Evolutionary conservation across 768 basidiomycete species (phyloP).

Genomic region (Xanthoconium purpureum): DNA sequence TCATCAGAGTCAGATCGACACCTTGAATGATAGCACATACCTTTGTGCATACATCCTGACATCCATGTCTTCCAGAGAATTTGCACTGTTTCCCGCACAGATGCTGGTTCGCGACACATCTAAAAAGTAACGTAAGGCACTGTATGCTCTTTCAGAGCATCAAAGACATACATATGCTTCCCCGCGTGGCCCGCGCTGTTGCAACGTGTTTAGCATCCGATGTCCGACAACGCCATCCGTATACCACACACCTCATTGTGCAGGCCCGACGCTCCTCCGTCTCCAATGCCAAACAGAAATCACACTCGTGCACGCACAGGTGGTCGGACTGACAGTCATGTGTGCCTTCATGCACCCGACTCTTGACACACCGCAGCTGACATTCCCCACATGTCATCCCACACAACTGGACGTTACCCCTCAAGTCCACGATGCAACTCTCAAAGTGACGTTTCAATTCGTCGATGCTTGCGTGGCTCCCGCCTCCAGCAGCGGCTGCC

Average conservation of each 20-base stretch:
- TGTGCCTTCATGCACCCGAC: conserved; percentile 40
- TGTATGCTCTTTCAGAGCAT: accelerated
- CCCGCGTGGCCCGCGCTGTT: conserved; percentile 57
- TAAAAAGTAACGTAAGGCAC: conserved; percentile 19
- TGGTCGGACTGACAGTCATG: conserved; percentile 56
- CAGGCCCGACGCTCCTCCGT: conserved; percentile 36
- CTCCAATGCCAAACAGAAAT: conserved; percentile 34
- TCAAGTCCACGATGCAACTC: conserved; percentile 43
- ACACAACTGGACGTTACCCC: conserved; percentile 47
- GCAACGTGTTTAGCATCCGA: not conserved
- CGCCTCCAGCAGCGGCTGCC: not conserved
- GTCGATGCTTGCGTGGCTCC: conserved; percentile 41
- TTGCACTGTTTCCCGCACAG: conserved; percentile 53
- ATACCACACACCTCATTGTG: conserved; percentile 43
- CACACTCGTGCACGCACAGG: conserved; percentile 42
- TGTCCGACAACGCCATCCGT: not conserved
- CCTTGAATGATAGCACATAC: conserved; percentile 23
- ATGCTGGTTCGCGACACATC: conserved; percentile 52
- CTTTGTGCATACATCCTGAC: conserved; percentile 50
- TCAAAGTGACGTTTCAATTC: conserved; percentile 45
- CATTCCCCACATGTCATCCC: conserved; percentile 46
- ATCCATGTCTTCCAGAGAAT: conserved; percentile 46
- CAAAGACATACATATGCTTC: conserved; percentile 45
- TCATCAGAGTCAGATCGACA: not conserved
- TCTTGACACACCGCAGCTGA: conserved; percentile 46